Conservation (phyloP, 2,329 filamentous ascomycete genomes). For the Pestalotiopsis sp. region DNA sequence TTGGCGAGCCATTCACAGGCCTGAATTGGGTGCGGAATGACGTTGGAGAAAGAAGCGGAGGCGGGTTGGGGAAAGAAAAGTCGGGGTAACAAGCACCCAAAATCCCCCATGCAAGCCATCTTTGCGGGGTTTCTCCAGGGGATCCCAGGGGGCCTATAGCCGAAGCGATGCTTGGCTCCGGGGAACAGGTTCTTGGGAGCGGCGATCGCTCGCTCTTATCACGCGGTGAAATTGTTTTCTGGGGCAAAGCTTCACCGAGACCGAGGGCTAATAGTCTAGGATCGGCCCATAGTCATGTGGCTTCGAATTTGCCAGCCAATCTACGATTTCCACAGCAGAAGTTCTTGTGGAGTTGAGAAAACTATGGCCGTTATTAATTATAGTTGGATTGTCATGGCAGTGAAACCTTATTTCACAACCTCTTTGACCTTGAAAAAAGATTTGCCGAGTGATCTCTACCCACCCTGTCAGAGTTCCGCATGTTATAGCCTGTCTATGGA, state of each 20-base stretch:
- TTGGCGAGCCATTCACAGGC: conserved; percentile 9
- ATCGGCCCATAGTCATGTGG: neutral
- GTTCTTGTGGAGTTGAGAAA: too few species aligned
- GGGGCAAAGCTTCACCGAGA: neutral
- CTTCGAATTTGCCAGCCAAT: too few species aligned
- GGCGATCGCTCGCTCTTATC: neutral
- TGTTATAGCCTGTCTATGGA: too few species aligned
- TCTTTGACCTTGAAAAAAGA: too few species aligned
- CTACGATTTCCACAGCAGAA: too few species aligned
- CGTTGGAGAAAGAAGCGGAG: conserved; percentile 7
- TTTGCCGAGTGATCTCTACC: too few species aligned
- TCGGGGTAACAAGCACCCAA: neutral
- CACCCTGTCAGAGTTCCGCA: too few species aligned
- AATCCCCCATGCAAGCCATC: neutral
- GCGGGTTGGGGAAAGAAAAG: neutral
- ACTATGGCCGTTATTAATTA: too few species aligned
- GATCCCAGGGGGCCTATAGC: neutral
- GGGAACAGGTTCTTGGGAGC: neutral
- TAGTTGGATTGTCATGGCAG: too few species aligned
- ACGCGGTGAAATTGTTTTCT: neutral
- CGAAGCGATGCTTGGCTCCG: neutral
- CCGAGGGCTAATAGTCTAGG: neutral
- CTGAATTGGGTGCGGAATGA: conserved; percentile 3
- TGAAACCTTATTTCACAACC: too few species aligned
- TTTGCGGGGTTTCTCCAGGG: neutral